Conservation (phyloP, 768 basidiomycete genomes). For the Agrocybe praecox region DNA sequence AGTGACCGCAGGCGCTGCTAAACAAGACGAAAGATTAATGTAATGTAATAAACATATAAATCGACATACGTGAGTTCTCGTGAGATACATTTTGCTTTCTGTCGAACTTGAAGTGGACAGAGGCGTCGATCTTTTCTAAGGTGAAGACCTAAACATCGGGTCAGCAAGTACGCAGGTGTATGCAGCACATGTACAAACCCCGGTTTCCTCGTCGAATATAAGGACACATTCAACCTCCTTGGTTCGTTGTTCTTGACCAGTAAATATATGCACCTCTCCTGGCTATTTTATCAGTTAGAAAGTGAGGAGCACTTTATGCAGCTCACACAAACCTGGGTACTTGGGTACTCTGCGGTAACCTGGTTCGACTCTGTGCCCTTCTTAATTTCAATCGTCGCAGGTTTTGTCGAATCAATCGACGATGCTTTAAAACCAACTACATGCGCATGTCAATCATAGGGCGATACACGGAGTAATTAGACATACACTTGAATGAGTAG, state of each 20-base stretch:
- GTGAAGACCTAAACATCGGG: constrained; percentile 51
- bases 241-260: constrained; percentile 56
- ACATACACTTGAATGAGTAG: constrained; percentile 78
- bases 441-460: not conserved
- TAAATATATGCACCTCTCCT: constrained; percentile 45
- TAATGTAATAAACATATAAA: constrained; percentile 1
- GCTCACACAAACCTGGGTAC: constrained; percentile 52
- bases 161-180: constrained; percentile 10
- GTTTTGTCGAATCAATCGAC: constrained; percentile 64
- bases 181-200: constrained; percentile 45
- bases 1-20: constrained; percentile 8
- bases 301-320: not conserved
- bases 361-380: constrained; percentile 51
- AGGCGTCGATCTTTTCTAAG: constrained; percentile 76
- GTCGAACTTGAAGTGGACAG: constrained; percentile 55
- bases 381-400: constrained; percentile 67
- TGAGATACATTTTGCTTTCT: constrained; percentile 37
- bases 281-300: constrained; percentile 1
- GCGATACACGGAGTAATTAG: not conserved
- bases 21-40: constrained; percentile 9
- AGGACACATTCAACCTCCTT: constrained; percentile 79
- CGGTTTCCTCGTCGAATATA: constrained; percentile 76
- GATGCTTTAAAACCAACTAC: constrained; percentile 79
- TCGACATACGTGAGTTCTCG: constrained; percentile 34
- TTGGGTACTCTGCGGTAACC: constrained; percentile 67